Evolutionary conservation across 176 grass and related monocot genomes (phyloP).

Genomic region (Triticum aestivum): IWGSC_CS_RefSeq_v2.1 NC_057796.1:317881941-317882440

Average conservation of each 20-base stretch:
- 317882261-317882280: background rate
- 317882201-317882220: conserved; percentile 1
- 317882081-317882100: background rate
- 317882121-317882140: background rate
- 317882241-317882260: background rate
- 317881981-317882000: too few relatives aligned
- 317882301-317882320: background rate
- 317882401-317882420: conserved; percentile 5
- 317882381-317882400: background rate
- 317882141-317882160: conserved; percentile 11
- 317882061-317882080: conserved; percentile 39
- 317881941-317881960: too few relatives aligned
- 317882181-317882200: conserved; percentile 10
- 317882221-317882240: background rate
- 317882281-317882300: background rate
- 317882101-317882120: background rate
- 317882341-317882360: background rate
- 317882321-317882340: background rate
- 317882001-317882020: too few relatives aligned
- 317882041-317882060: conserved; percentile 30
- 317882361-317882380: background rate
- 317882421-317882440: background rate
- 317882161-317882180: conserved; percentile 18
- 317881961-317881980: too few relatives aligned
- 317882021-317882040: conserved; percentile 29